Evolutionary conservation across 2,329 filamentous ascomycete species (phyloP).

Genomic region (Fusarium sp.): DNA sequence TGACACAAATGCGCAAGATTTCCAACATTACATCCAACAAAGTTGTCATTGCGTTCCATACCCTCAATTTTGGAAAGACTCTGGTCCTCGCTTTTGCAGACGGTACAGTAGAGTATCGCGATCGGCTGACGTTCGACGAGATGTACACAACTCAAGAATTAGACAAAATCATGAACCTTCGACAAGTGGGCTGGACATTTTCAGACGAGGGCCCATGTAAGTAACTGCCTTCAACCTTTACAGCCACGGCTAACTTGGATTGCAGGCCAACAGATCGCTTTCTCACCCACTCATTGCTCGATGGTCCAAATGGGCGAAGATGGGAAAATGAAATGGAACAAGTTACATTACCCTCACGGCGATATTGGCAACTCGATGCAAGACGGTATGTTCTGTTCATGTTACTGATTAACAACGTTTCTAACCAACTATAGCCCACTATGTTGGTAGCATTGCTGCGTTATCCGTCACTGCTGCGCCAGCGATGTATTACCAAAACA

Average conservation of each 20-base stretch:
- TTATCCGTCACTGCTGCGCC: constrained; percentile 66
- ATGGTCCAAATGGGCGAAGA: constrained; percentile 69
- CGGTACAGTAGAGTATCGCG: constrained; percentile 82
- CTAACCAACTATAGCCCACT: constrained; percentile 57
- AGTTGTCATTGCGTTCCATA: constrained; percentile 74
- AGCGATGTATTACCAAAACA: constrained; percentile 58
- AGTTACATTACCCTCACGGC: constrained; percentile 61
- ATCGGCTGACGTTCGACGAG: constrained; percentile 77
- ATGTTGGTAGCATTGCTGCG: constrained; percentile 70
- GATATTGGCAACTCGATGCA: constrained; percentile 62
- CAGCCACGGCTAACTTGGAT: constrained; percentile 26
- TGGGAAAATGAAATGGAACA: constrained; percentile 69
- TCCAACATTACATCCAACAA: constrained; percentile 78
- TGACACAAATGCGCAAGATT: constrained; percentile 67
- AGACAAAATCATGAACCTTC: constrained; percentile 74
- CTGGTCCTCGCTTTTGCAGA: constrained; percentile 82
- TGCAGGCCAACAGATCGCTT: constrained; percentile 67
- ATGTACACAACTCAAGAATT: constrained; percentile 73
- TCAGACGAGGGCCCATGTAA: constrained; percentile 72
- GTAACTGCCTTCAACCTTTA: constrained; percentile 34
- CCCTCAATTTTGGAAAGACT: constrained; percentile 76
- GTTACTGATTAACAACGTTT: neutral
- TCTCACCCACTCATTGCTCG: constrained; percentile 71
- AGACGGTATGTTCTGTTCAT: constrained; percentile 56
- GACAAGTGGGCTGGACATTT: constrained; percentile 83